Conservation (phyloP, 208 protist species). For the Angomonas deanei region DNA sequence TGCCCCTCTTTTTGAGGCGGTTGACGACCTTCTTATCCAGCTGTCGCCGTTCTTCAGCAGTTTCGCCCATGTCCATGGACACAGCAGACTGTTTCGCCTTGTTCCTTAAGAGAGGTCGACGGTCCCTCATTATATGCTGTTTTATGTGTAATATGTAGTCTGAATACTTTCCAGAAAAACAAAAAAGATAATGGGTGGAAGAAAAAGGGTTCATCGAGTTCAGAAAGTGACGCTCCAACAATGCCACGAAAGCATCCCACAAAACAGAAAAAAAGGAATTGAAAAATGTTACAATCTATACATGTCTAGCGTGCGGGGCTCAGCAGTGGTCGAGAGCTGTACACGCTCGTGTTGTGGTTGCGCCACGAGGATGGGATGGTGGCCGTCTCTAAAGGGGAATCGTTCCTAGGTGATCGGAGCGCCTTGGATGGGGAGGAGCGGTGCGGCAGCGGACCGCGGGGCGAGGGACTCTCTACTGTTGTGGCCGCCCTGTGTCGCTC, state of each 20-base stretch:
- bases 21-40: slow-evolving; percentile 13
- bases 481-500: background rate
- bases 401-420: background rate
- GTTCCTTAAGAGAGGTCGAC: slow-evolving; percentile 8
- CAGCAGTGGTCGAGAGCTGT: background rate
- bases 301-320: background rate
- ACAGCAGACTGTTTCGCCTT: background rate
- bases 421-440: background rate
- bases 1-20: slow-evolving; percentile 19
- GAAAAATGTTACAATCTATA: background rate
- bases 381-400: background rate
- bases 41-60: slow-evolving; percentile 16
- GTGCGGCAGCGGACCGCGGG: background rate
- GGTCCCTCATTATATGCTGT: slow-evolving; percentile 19
- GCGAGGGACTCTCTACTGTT: background rate
- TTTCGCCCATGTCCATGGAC: slow-evolving; percentile 24
- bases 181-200: slow-evolving; percentile 2
- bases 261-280: background rate
- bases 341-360: background rate
- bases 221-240: too few relatives aligned
- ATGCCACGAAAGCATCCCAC: background rate
- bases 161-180: background rate
- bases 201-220: too few relatives aligned
- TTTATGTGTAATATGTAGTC: background rate
- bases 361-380: slow-evolving; percentile 1